Evolutionary conservation across 805 yeast genomes (phyloP), one percentile per base, ranked within the genome.

Genomic region (Suhomyces emberorum): DNA sequence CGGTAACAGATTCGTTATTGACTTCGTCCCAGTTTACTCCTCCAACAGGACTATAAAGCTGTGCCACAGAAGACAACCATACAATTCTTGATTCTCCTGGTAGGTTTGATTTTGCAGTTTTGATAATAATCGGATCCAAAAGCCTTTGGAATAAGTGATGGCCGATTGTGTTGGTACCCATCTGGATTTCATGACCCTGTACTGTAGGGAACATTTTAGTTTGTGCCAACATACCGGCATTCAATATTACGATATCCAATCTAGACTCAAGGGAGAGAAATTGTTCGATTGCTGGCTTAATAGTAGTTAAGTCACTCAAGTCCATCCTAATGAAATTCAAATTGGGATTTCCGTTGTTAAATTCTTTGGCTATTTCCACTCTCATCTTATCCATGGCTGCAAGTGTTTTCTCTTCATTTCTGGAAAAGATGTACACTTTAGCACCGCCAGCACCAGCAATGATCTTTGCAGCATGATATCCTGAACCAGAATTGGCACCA

Each of bases 91-190:
- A 57, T 27, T 45, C 48, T 14, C n/a, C n/a, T n/a, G n/a, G n/a
- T n/a, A n/a, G n/a, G n/a, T n/a, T n/a, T n/a, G n/a, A n/a, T n/a
- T n/a, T n/a, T n/a, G n/a, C n/a, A n/a, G 72, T 54, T 18, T 57
- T 46, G 16, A 59, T 38, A 12, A 75, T 41, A 4, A 70, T 41
- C 7, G 71, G 70, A 17, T 55, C 57, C 31, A 72, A 47, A 17
- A 59, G 48, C 36, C 60, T 59, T 42, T 71, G 67, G 15, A 75
- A 51, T n/a, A 72, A 48, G 35, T 61, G 70, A 18, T 74, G 72
- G 2, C 72, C 79, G 11, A 76, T 43, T 14, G 50, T 63, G 48
- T 75, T 76, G 14, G 69, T 64, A 7, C 76, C 79, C 27, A 72
- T 51, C 35, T 69, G 73, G 24, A 57, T 36, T 34, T 75, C 79